Evolutionary conservation across 164 flowering plant genomes (phyloP).

Genomic region (Macadamia tetraphylla): DNA sequence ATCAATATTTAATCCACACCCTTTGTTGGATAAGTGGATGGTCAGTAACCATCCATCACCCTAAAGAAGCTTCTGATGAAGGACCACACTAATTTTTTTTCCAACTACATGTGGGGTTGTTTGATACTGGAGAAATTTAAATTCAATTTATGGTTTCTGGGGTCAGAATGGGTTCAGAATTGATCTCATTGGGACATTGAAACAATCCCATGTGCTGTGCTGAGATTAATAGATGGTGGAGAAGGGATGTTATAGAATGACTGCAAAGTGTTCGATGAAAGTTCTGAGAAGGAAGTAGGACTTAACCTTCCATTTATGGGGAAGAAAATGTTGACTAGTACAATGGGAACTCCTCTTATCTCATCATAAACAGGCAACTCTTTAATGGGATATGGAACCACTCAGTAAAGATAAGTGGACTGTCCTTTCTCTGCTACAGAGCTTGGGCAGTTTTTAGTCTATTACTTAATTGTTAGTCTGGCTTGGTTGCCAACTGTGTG

Average conservation of each 20-base stretch:
- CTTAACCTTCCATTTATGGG: too few relatives aligned
- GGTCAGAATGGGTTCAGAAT: background rate
- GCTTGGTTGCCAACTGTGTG: too few relatives aligned
- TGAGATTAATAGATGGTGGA: background rate
- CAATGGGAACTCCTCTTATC: too few relatives aligned
- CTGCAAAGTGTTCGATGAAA: too few relatives aligned
- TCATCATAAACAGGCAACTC: too few relatives aligned
- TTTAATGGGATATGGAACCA: too few relatives aligned
- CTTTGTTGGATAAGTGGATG: background rate
- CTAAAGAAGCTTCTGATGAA: slow-evolving; percentile 4
- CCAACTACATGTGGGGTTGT: background rate
- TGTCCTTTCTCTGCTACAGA: too few relatives aligned
- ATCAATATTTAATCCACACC: background rate
- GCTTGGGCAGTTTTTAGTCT: too few relatives aligned
- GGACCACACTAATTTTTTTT: slow-evolving; percentile 5
- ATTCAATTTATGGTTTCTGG: background rate
- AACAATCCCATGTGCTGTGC: background rate
- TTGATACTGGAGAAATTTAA: background rate
- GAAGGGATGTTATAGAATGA: background rate
- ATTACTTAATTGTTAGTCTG: too few relatives aligned
- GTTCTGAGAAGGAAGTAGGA: too few relatives aligned
- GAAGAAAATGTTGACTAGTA: too few relatives aligned
- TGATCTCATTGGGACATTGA: background rate
- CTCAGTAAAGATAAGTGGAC: too few relatives aligned
- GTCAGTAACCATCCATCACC: background rate